Percentiles rank a stretch among this genome's conserved stretches.
Conservation (phyloP, 129 eudicot species). For the Scalesia atractyloides region DNA sequence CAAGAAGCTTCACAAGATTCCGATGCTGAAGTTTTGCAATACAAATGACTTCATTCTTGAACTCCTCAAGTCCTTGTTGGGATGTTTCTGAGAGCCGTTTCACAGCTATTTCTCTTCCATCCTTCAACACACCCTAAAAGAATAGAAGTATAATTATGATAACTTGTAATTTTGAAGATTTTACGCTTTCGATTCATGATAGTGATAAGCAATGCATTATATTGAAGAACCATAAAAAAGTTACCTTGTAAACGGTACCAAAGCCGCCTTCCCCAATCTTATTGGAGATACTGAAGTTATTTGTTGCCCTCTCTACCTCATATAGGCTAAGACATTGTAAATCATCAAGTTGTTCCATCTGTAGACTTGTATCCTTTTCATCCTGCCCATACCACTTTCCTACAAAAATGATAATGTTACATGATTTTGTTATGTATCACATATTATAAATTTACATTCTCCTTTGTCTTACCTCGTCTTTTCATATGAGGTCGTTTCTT, state of each 20-base stretch:
- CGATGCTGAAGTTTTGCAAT: constrained; percentile 33
- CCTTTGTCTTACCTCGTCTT: neutral
- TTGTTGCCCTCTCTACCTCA: constrained; percentile 13
- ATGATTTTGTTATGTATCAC: neutral
- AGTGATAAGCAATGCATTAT: neutral
- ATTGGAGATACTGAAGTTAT: constrained; percentile 13
- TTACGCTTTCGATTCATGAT: neutral
- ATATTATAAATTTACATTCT: no score
- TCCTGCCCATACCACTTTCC: neutral
- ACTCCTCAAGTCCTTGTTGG: constrained; percentile 24
- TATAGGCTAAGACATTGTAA: neutral
- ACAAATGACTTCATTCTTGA: constrained; percentile 24
- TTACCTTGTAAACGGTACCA: constrained; percentile 33
- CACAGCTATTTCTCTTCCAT: constrained; percentile 18
- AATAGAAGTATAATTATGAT: no score
- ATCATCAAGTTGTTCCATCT: constrained; percentile 19
- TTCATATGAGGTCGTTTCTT: neutral
- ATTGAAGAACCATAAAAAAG: neutral
- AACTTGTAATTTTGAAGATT: neutral
- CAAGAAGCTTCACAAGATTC: constrained; percentile 30
- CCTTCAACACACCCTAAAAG: constrained; percentile 24
- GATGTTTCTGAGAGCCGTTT: constrained; percentile 15
- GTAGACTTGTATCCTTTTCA: neutral
- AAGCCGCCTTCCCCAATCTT: constrained; percentile 30
- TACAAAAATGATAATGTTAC: constrained; percentile 7